A percentile compares a stretch with the other conserved stretches of the same genome.
Conservation (phyloP, 129 eudicot genomes). For the Logfia minima region DNA sequence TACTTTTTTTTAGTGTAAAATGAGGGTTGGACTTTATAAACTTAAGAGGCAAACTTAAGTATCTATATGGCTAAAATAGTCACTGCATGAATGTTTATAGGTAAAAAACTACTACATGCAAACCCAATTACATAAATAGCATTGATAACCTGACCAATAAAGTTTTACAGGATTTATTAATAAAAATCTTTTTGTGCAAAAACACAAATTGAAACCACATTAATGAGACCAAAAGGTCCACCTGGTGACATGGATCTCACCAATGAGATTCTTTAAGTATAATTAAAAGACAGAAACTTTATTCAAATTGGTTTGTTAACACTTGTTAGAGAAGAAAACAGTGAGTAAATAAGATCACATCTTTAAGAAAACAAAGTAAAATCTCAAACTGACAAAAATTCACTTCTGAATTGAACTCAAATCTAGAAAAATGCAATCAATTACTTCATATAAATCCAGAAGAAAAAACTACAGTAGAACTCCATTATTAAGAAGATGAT, state of each 20-base stretch:
- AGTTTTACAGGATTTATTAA: neutral
- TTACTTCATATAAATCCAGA: neutral
- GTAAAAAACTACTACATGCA: slow-evolving; percentile 19
- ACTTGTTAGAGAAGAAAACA: neutral
- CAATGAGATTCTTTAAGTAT: neutral
- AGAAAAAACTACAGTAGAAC: neutral
- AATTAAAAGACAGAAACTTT: neutral
- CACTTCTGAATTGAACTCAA: neutral
- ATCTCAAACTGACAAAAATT: slow-evolving; percentile 3
- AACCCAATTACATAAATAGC: neutral
- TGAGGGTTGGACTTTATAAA: slow-evolving; percentile 1
- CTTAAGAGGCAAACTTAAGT: neutral
- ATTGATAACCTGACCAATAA: neutral
- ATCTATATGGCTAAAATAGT: neutral
- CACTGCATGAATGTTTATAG: slow-evolving; percentile 18
- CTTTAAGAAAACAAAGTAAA: neutral
- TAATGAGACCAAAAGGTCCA: neutral
- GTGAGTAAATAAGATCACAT: neutral
- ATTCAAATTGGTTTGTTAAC: neutral
- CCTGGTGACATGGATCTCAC: neutral
- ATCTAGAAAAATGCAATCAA: neutral
- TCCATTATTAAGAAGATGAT: neutral
- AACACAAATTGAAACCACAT: neutral
- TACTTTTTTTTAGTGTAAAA: neutral
- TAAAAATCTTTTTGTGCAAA: slow-evolving; percentile 15